phyloP scores from a whole-genome alignment of 352 stramenopile species.

The Pythium scleroteichum region DNA sequence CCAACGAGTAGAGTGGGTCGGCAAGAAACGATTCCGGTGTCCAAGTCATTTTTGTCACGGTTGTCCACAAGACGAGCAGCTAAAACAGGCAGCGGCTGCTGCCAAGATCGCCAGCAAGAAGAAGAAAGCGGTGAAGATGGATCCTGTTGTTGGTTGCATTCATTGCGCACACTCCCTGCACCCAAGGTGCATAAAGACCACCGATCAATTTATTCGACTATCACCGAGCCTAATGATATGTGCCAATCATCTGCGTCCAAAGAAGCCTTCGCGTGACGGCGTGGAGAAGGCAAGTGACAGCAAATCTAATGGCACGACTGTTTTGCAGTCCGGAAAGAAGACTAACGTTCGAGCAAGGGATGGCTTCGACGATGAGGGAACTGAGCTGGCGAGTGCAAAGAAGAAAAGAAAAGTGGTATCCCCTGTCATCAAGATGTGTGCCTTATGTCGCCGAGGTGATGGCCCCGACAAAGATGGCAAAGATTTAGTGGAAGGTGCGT shows the following conservation, averaged over 20 bases:
- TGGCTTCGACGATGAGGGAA: slow-evolving; percentile 20
- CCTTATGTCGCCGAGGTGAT: slow-evolving; percentile 56
- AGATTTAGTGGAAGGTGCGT: slow-evolving; percentile 54
- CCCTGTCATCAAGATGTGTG: slow-evolving; percentile 48
- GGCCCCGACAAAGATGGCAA: slow-evolving; percentile 27
- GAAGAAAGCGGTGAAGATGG: slow-evolving; percentile 45
- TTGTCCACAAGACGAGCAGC: slow-evolving; percentile 42
- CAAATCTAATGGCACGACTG: slow-evolving; percentile 1
- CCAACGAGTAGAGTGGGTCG: slow-evolving; percentile 81
- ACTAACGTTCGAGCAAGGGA: slow-evolving; percentile 8
- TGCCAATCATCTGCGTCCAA: slow-evolving; percentile 66
- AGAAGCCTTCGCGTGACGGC: slow-evolving; percentile 1
- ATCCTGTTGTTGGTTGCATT: slow-evolving; percentile 79
- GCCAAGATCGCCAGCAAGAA: slow-evolving; percentile 37
- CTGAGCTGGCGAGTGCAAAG: slow-evolving; percentile 19
- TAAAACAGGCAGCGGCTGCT: slow-evolving; percentile 25
- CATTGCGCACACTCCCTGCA: slow-evolving; percentile 86
- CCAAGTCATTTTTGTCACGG: slow-evolving; percentile 89
- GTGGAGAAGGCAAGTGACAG: slow-evolving; percentile 1
- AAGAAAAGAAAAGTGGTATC: slow-evolving; percentile 23
- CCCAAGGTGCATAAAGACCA: slow-evolving; percentile 70
- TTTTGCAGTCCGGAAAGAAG: slow-evolving; percentile 3
- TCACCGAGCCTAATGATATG: slow-evolving; percentile 90
- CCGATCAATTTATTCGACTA: slow-evolving; percentile 79
- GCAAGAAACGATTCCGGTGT: slow-evolving; percentile 88